Evolutionary conservation across 768 basidiomycete genomes (phyloP), one percentile per base, ranked within the genome.

Genomic region (Symmetrospora coprosmae): DNA sequence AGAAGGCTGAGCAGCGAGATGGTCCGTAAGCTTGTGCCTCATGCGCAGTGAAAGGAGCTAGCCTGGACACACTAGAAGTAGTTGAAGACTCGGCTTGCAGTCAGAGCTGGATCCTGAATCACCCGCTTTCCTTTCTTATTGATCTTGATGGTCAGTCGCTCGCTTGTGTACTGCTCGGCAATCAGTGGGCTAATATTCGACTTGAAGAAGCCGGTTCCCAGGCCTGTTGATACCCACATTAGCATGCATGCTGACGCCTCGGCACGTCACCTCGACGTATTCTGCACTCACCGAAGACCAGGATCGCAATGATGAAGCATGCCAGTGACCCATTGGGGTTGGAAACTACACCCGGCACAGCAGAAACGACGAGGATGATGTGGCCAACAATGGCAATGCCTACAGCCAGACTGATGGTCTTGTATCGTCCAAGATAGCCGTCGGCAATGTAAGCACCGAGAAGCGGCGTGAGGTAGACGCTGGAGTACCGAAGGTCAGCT

Each of bases 121-220:
- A 87, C 84, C 19, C 80, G 75, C 67, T 86, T 83, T 21, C 85
- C 85, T 33, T 67, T 68, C 51, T 65, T 65, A 17, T 43, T 39
- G 19, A 55, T 60, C 30, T 50, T 43, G 35, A 69, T 45, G 21
- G 13, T 40, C 2, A 59, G 46, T 1, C 19, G 38, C 45, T 61
- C 39, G 33, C 41, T 27, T 2, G 62, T 63, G 38, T 63, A 62
- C 67, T 87, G 86, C 69, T 87, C 86, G 6, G 86, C 86, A 23
- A 87, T 77, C 65, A 87, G 74, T 1, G 85, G 85, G 0, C 81
- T 82, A 63, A 87, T 81, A 69, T 85, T 86, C 1, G 81, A 73
- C 72, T 87, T 86, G 78, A 86, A 84, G 23, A 81, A 73, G 6
- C 84, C 84, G 9, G 84, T 78, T 17, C 84, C 80, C 14, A 72